phyloP scores from a whole-genome alignment of 2,329 filamentous ascomycete genomes.

The Helotiales sp. region DNA sequence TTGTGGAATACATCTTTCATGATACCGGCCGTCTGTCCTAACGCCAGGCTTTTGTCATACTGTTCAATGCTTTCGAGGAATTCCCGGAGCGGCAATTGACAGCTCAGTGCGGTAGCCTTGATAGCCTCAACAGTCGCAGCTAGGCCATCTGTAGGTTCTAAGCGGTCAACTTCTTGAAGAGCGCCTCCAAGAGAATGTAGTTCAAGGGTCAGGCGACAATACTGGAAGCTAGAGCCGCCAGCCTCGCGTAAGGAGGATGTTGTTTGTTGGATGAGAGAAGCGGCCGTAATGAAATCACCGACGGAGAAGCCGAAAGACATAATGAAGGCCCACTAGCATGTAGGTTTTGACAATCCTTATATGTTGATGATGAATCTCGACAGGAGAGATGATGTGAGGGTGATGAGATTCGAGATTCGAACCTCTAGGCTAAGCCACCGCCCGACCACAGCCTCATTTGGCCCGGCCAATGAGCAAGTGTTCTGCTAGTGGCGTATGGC shows the following conservation, averaged over 20 bases:
- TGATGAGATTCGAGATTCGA: too few relatives aligned
- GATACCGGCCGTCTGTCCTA: neutral
- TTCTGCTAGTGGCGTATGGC: too few relatives aligned
- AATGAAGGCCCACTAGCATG: too few relatives aligned
- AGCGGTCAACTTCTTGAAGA: neutral
- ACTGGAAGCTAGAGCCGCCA: neutral
- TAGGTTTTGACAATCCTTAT: too few relatives aligned
- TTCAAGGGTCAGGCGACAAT: neutral
- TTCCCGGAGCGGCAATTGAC: neutral
- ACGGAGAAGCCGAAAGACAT: neutral
- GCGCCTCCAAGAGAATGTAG: neutral
- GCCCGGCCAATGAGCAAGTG: too few relatives aligned
- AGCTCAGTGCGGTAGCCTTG: neutral
- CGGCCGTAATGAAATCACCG: neutral
- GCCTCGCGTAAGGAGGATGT: neutral
- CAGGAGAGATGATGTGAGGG: too few relatives aligned
- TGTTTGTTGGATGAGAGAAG: neutral
- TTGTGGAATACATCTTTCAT: neutral
- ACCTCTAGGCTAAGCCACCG: too few relatives aligned
- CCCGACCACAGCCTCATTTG: too few relatives aligned
- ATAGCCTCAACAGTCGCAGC: neutral
- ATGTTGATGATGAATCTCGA: too few relatives aligned
- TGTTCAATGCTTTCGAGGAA: neutral
- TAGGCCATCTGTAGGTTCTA: neutral
- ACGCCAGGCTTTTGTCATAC: neutral